Percentiles rank a stretch among this genome's conserved stretches.
phyloP scores from a whole-genome alignment of 176 grass and related monocot genomes.

The Calamus simplicifolius region DNA sequence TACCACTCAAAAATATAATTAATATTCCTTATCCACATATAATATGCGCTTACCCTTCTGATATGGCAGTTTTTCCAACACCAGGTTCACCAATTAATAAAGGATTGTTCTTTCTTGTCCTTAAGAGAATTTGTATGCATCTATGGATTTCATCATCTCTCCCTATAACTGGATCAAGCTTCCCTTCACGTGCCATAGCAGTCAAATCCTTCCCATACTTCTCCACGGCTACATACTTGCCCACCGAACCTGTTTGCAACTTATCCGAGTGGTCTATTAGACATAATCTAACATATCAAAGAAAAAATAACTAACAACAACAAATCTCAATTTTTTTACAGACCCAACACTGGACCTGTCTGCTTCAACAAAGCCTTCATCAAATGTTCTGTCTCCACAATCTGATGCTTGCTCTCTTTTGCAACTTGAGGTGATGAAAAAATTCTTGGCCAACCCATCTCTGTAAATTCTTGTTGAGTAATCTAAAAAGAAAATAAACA shows the following conservation, averaged over 20 bases:
- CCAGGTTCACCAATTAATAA: slow-evolving; percentile 99
- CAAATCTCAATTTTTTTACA: too few species aligned
- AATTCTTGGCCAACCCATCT: slow-evolving; percentile 94
- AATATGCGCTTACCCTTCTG: slow-evolving; percentile 69
- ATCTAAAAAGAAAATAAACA: slow-evolving; percentile 39
- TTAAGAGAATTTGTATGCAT: slow-evolving; percentile 95
- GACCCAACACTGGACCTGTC: background rate
- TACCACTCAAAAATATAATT: too few species aligned
- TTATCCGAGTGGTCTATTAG: slow-evolving; percentile 1
- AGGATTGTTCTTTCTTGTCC: slow-evolving; percentile 96
- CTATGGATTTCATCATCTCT: slow-evolving; percentile 98
- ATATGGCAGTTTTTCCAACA: slow-evolving; percentile 97
- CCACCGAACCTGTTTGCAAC: slow-evolving; percentile 68
- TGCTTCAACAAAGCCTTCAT: slow-evolving; percentile 97
- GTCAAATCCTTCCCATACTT: slow-evolving; percentile 98
- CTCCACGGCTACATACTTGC: slow-evolving; percentile 90
- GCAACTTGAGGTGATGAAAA: slow-evolving; percentile 73
- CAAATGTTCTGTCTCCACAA: slow-evolving; percentile 90
- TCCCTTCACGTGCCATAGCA: slow-evolving; percentile 87
- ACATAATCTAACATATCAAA: too few species aligned
- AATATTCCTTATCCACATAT: too few species aligned
- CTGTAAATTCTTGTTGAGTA: slow-evolving; percentile 95
- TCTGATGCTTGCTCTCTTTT: slow-evolving; percentile 93
- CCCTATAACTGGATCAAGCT: slow-evolving; percentile 97
- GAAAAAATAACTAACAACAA: too few species aligned